phyloP scores from a whole-genome alignment of 2,329 filamentous ascomycete species.

The Ambrosiella cleistominuta region DNA sequence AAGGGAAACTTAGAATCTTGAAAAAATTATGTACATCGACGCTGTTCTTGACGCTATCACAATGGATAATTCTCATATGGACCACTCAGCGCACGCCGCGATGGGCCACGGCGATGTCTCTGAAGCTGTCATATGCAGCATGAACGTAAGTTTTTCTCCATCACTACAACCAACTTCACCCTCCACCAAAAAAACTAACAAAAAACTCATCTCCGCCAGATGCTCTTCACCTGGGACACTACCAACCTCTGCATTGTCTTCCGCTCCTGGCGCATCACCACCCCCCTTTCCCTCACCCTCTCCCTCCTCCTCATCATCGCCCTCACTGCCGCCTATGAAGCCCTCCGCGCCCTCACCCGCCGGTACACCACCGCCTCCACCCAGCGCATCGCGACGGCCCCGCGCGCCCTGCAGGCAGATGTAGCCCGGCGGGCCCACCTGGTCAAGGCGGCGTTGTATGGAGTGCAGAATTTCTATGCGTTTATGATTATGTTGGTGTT shows the following conservation, averaged over 20 bases:
- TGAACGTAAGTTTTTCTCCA: conserved; percentile 51
- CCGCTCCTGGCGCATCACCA: conserved; percentile 69
- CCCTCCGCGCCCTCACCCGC: conserved; percentile 57
- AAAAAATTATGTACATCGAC: no score
- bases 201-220: conserved; percentile 34
- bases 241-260: conserved; percentile 93
- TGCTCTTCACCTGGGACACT: conserved; percentile 96
- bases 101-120: conserved; percentile 30
- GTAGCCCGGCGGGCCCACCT: conserved; percentile 53
- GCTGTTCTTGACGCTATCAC: background rate
- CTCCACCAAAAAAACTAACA: background rate
- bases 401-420: conserved; percentile 38
- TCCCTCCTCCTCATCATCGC: conserved; percentile 70
- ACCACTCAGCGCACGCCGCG: conserved; percentile 26
- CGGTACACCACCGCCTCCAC: conserved; percentile 51
- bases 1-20: background rate
- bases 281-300: conserved; percentile 54
- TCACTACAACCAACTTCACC: background rate
- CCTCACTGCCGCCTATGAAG: conserved; percentile 85
- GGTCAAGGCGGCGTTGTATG: conserved; percentile 71
- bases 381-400: conserved; percentile 28
- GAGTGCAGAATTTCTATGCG: conserved; percentile 89
- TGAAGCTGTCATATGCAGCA: conserved; percentile 56
- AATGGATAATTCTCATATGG: conserved; percentile 26
- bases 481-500: conserved; percentile 99